Conservation (phyloP, 2,329 filamentous ascomycete species). For the Cordyceps militaris region DNA sequence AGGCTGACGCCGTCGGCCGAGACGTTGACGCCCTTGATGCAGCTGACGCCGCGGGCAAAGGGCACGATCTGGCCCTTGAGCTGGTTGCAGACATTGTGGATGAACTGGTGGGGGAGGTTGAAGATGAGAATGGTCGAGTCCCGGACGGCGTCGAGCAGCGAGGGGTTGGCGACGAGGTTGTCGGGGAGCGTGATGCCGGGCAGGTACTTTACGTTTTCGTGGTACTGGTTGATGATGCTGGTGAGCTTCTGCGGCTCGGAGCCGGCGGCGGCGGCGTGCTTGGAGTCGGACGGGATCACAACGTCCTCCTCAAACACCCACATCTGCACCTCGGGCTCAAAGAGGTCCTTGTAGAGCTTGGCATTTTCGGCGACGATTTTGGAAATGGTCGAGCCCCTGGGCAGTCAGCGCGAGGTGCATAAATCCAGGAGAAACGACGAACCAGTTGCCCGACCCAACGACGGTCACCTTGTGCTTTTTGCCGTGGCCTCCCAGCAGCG, state of each 20-base stretch:
- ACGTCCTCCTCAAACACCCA: slow-evolving; percentile 98
- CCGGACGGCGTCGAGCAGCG: slow-evolving; percentile 70
- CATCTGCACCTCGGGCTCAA: slow-evolving; percentile 90
- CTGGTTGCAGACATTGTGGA: slow-evolving; percentile 75
- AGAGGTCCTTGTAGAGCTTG: slow-evolving; percentile 66
- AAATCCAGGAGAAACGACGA: slow-evolving; percentile 21
- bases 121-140: slow-evolving; percentile 87
- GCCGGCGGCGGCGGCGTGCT: slow-evolving; percentile 55
- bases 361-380: slow-evolving; percentile 97
- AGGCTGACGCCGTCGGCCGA: slow-evolving; percentile 77
- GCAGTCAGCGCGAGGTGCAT: neutral
- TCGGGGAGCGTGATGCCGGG: slow-evolving; percentile 75
- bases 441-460: slow-evolving; percentile 96
- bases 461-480: slow-evolving; percentile 91
- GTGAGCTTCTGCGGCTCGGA: slow-evolving; percentile 80
- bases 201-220: slow-evolving; percentile 98
- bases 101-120: slow-evolving; percentile 96
- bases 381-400: slow-evolving; percentile 89
- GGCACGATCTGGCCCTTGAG: slow-evolving; percentile 84
- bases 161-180: slow-evolving; percentile 81
- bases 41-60: slow-evolving; percentile 88
- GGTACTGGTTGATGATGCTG: slow-evolving; percentile 77
- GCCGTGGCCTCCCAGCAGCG: slow-evolving; percentile 40
- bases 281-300: slow-evolving; percentile 61
- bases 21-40: slow-evolving; percentile 96